Conservation (phyloP, 148 eudicot genomes). For the Silene conica region DNA sequence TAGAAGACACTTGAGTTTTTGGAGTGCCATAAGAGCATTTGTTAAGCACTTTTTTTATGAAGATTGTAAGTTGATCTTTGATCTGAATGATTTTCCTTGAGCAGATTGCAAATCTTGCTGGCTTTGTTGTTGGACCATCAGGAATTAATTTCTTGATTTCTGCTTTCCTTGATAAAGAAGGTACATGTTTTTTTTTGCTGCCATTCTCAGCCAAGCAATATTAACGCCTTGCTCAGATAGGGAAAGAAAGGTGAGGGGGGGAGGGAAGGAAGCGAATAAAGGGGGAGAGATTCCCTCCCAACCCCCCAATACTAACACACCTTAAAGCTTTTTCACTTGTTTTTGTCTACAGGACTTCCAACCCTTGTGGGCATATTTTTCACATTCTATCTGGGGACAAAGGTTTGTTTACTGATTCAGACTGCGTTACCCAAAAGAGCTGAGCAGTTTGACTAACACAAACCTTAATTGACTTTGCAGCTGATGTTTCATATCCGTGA, state of each 20-base stretch:
- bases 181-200: too few species aligned
- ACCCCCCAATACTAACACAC: too few species aligned
- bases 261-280: too few species aligned
- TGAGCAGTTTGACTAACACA: slow-evolving; percentile 12
- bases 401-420: slow-evolving; percentile 36
- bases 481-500: slow-evolving; percentile 84
- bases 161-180: slow-evolving; percentile 60
- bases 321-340: neutral
- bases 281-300: too few species aligned
- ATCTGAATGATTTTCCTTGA: slow-evolving; percentile 9
- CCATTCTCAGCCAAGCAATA: slow-evolving; percentile 7
- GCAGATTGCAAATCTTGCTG: slow-evolving; percentile 94
- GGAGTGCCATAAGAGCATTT: neutral
- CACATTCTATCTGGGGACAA: slow-evolving; percentile 85
- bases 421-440: neutral
- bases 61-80: slow-evolving; percentile 3
- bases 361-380: slow-evolving; percentile 60
- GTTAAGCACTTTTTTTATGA: neutral
- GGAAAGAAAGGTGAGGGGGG: too few species aligned
- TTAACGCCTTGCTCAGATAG: neutral
- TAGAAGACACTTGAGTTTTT: neutral
- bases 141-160: slow-evolving; percentile 82
- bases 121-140: slow-evolving; percentile 93
- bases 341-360: slow-evolving; percentile 51
- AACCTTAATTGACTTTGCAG: slow-evolving; percentile 39